These are phyloP conservation scores for Fusarium sambucinum DNA, from an alignment of 2,329 filamentous ascomycete species.

Conservation along the genomic window DNA sequence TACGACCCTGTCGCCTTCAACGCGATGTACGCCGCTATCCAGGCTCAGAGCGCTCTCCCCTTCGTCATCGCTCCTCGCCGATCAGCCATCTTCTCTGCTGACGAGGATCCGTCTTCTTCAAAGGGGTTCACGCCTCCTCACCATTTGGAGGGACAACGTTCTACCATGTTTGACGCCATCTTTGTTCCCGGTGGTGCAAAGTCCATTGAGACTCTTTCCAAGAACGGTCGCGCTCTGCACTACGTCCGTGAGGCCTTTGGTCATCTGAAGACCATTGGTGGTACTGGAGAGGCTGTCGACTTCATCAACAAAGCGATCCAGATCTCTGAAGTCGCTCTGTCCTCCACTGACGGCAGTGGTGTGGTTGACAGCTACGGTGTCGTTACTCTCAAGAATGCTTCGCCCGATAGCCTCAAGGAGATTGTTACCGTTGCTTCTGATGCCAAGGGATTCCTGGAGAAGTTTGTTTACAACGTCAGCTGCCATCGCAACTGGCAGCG, in stretches of 20 bases:
- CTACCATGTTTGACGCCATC: constrained; percentile 83
- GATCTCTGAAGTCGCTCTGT: constrained; percentile 58
- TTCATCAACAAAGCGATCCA: constrained; percentile 66
- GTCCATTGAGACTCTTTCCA: constrained; percentile 71
- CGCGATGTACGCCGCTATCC: constrained; percentile 72
- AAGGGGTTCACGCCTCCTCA: constrained; percentile 76
- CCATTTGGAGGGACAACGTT: constrained; percentile 82
- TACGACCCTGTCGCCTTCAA: constrained; percentile 76
- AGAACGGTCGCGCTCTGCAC: constrained; percentile 79
- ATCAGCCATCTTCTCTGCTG: constrained; percentile 72
- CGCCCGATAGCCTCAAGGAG: constrained; percentile 71
- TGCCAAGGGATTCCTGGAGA: constrained; percentile 75
- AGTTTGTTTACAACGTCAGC: constrained; percentile 76
- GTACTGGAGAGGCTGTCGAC: constrained; percentile 76
- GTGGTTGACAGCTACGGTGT: constrained; percentile 79
- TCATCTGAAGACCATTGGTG: constrained; percentile 83
- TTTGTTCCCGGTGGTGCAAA: constrained; percentile 80
- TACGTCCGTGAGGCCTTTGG: constrained; percentile 86
- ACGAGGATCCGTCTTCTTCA: constrained; percentile 63
- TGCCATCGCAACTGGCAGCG: constrained; percentile 80
- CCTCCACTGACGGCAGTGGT: constrained; percentile 54
- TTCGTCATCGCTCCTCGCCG: constrained; percentile 79
- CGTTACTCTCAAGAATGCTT: constrained; percentile 70
- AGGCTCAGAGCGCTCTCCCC: constrained; percentile 72
- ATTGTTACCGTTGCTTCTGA: constrained; percentile 73